Evolutionary conservation across 768 basidiomycete genomes (phyloP).

Genomic region (Lyophyllum semitale): DNA sequence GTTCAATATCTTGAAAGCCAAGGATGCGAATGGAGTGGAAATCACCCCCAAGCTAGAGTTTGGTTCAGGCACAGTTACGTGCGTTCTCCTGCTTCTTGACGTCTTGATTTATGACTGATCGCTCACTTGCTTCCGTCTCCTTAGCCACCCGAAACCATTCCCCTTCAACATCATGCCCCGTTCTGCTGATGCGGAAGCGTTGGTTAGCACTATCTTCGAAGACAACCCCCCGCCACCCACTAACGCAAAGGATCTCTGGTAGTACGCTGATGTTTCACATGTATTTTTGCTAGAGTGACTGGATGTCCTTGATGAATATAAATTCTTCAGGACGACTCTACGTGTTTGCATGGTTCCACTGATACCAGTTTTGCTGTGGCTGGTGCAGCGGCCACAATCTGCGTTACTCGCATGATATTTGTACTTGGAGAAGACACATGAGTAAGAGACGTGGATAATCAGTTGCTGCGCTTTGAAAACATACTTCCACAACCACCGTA

Average conservation of each 20-base stretch:
- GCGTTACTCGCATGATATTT: too few relatives aligned
- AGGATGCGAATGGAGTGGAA: slow-evolving; percentile 27
- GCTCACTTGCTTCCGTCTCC: not conserved
- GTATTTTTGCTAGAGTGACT: not conserved
- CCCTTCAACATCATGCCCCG: slow-evolving; percentile 10
- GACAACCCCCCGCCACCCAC: slow-evolving; percentile 15
- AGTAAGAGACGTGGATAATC: too few relatives aligned
- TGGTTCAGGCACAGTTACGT: slow-evolving; percentile 16
- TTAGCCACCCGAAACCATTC: slow-evolving; percentile 18
- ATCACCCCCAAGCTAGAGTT: slow-evolving; percentile 13
- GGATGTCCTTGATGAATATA: not conserved
- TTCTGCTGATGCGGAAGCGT: slow-evolving; percentile 12
- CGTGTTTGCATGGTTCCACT: too few relatives aligned
- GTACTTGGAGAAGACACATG: too few relatives aligned
- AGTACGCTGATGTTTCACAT: not conserved
- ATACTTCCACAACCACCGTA: not conserved
- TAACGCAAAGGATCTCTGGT: slow-evolving; percentile 12
- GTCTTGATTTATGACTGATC: not conserved
- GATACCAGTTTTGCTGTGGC: too few relatives aligned
- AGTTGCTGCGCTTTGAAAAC: not conserved
- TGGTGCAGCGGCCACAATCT: too few relatives aligned
- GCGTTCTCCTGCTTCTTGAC: not conserved
- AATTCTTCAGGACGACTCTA: too few relatives aligned
- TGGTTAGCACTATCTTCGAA: slow-evolving; percentile 13
- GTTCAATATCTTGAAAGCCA: slow-evolving; percentile 30